Evolutionary conservation across 1,284 basidiomycete species (phyloP).

Genomic region (Cryptococcus sp.): DNA sequence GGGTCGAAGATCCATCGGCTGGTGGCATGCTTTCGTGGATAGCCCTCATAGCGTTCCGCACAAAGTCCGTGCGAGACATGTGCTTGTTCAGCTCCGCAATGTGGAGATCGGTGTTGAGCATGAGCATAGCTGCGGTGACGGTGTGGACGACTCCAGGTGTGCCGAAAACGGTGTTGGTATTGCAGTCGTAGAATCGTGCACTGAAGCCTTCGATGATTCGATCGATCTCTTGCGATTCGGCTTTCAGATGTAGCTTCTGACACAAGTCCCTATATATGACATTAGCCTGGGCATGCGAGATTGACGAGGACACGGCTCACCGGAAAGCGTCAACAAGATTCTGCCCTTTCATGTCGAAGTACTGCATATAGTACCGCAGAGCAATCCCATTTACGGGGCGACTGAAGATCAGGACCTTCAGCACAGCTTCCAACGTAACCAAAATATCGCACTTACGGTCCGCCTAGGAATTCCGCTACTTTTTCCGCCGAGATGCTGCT

Average conservation of each 20-base stretch:
- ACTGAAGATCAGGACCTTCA: constrained; percentile 52
- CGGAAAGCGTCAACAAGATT: constrained; percentile 88
- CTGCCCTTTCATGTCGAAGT: constrained; percentile 82
- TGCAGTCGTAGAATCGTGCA: constrained; percentile 85
- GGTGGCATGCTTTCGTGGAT: constrained; percentile 58
- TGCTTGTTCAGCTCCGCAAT: constrained; percentile 83
- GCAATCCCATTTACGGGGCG: constrained; percentile 73
- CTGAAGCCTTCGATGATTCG: constrained; percentile 91
- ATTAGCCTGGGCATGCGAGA: background rate
- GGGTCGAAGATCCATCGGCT: constrained; percentile 56
- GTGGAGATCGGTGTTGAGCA: constrained; percentile 96
- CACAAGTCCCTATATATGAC: constrained; percentile 72
- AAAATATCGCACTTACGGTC: constrained; percentile 63
- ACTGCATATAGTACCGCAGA: constrained; percentile 77
- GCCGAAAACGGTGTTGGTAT: constrained; percentile 75
- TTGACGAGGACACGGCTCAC: constrained; percentile 54
- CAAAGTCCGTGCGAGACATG: constrained; percentile 93
- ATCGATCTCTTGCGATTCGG: constrained; percentile 97
- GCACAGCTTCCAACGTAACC: background rate
- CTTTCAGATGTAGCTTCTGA: constrained; percentile 87
- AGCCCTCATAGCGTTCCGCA: constrained; percentile 84
- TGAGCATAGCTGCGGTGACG: constrained; percentile 85
- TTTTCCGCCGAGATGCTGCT: constrained; percentile 81
- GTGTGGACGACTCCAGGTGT: constrained; percentile 87
- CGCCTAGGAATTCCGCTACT: constrained; percentile 94